Conservation (phyloP, 805 yeast species). For the Nadsonia fulvescens region DNA sequence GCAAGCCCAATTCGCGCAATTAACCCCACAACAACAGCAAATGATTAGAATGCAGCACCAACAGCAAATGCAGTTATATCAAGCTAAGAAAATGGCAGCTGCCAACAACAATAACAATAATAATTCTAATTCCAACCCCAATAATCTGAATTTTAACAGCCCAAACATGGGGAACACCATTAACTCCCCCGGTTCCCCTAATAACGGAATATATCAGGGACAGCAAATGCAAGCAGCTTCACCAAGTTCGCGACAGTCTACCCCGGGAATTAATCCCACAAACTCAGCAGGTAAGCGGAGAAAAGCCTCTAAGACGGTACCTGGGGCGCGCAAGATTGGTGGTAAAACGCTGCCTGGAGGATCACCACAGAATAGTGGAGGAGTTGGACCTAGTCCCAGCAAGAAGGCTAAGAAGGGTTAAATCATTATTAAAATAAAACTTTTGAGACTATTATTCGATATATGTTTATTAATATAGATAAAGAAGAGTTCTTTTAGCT, state of each 20-base stretch:
- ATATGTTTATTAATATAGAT: too few species aligned
- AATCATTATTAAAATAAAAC: too few species aligned
- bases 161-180: neutral
- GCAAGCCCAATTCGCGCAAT: conserved; percentile 7
- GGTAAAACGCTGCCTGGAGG: conserved; percentile 2
- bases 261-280: conserved; percentile 2
- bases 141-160: conserved; percentile 3
- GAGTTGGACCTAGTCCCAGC: too few species aligned
- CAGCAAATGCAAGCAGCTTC: conserved; percentile 1
- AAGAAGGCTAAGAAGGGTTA: too few species aligned
- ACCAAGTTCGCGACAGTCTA: conserved; percentile 1
- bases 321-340: conserved; percentile 3
- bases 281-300: too few species aligned
- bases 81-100: conserved; percentile 1
- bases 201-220: conserved; percentile 4
- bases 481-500: too few species aligned
- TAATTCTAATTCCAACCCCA: conserved; percentile 1
- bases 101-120: conserved; percentile 2
- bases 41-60: conserved; percentile 7
- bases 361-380: too few species aligned
- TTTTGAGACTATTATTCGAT: too few species aligned
- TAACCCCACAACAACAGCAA: conserved; percentile 3
- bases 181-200: conserved; percentile 1
- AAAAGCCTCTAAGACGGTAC: too few species aligned
- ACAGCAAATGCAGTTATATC: conserved; percentile 6